phyloP scores from a whole-genome alignment of 2,329 filamentous ascomycete genomes.

The Alternaria sp. region DNA sequence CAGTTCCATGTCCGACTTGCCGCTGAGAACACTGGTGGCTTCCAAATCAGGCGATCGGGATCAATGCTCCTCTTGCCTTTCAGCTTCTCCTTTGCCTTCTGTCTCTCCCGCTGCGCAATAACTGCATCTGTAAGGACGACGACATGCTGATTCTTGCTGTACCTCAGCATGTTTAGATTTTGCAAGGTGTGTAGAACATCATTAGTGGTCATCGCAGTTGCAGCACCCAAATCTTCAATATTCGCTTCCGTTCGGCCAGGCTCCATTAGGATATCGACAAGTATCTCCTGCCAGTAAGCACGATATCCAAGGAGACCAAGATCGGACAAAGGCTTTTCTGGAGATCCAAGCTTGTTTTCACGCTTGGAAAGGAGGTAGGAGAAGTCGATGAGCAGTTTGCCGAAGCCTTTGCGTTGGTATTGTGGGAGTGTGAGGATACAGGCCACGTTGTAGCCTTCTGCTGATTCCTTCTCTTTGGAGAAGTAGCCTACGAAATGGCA shows the following conservation, averaged over 20 bases:
- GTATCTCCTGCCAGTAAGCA: conserved; percentile 96
- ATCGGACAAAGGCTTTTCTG: conserved; percentile 95
- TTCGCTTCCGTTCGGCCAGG: conserved; percentile 72
- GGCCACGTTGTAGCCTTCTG: conserved; percentile 96
- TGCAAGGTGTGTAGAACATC: conserved; percentile 96
- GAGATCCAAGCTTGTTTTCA: conserved; percentile 92
- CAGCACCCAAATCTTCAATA: conserved; percentile 81
- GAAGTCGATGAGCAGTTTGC: conserved; percentile 92
- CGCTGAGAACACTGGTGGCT: conserved; percentile 92
- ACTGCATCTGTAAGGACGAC: conserved; percentile 89
- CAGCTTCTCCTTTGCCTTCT: conserved; percentile 79
- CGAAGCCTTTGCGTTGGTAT: conserved; percentile 94
- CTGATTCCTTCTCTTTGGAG: conserved; percentile 96
- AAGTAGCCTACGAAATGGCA: conserved; percentile 99
- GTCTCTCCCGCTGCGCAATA: conserved; percentile 71
- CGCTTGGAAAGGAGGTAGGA: conserved; percentile 96
- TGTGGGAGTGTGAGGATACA: conserved; percentile 97
- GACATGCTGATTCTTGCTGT: conserved; percentile 96
- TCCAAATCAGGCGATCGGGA: conserved; percentile 84
- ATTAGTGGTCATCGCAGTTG: conserved; percentile 93
- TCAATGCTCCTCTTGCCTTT: conserved; percentile 83
- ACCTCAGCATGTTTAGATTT: conserved; percentile 92
- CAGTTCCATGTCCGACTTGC: conserved; percentile 94
- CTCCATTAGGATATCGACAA: conserved; percentile 83
- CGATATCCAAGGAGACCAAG: conserved; percentile 91